These are phyloP conservation scores for Penicillium samsonianum DNA, from an alignment of 495 filamentous ascomycete species.

Conservation along the genomic window DNA sequence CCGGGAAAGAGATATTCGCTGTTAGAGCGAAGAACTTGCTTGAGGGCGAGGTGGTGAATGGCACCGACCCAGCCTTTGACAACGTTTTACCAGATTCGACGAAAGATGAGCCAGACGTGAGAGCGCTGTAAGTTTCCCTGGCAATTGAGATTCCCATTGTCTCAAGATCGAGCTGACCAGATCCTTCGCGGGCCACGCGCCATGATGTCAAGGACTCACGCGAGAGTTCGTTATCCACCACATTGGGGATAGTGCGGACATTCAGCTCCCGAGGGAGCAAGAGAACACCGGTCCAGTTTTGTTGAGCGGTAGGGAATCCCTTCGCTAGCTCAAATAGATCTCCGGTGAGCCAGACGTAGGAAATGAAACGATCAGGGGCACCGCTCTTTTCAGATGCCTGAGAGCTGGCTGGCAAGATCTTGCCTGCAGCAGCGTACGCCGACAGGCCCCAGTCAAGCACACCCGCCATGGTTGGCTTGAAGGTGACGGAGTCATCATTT, in stretches of 20 bases:
- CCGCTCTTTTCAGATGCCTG: slow-evolving; percentile 16
- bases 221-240: slow-evolving; percentile 21
- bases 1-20: slow-evolving; percentile 19
- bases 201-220: slow-evolving; percentile 20
- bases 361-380: slow-evolving; percentile 23
- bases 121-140: slow-evolving; percentile 20
- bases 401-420: slow-evolving; percentile 20
- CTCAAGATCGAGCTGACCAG: slow-evolving; percentile 13
- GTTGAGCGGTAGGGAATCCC: slow-evolving; percentile 21
- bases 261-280: slow-evolving; percentile 24
- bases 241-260: slow-evolving; percentile 15
- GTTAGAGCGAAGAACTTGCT: slow-evolving; percentile 20
- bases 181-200: slow-evolving; percentile 10
- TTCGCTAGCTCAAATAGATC: slow-evolving; percentile 16
- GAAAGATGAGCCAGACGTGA: slow-evolving; percentile 7
- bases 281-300: slow-evolving; percentile 23
- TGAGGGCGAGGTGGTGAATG: slow-evolving; percentile 18
- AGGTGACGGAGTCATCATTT: slow-evolving; percentile 7
- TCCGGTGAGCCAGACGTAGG: slow-evolving; percentile 25
- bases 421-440: slow-evolving; percentile 24
- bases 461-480: slow-evolving; percentile 27
- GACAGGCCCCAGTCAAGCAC: slow-evolving; percentile 26
- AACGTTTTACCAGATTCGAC: slow-evolving; percentile 12
- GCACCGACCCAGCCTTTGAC: slow-evolving; percentile 1
- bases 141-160: slow-evolving; percentile 26